Evolutionary conservation across 257 asterid species (phyloP).

Genomic region (Plectranthus barbatus): DNA sequence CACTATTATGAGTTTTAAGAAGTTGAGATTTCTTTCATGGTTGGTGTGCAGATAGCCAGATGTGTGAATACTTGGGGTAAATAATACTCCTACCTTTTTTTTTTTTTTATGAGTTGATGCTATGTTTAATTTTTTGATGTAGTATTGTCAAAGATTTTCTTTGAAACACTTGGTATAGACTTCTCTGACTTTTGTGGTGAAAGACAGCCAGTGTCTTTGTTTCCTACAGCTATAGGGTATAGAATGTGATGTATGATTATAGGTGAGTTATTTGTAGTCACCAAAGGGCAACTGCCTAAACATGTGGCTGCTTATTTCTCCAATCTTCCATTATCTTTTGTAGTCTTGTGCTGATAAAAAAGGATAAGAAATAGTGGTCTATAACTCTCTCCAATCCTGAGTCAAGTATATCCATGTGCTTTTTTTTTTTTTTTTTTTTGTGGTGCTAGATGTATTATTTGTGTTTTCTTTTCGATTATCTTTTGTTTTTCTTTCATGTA

Average conservation of each 20-base stretch:
- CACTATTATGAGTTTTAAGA: slow-evolving; percentile 15
- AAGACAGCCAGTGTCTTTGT: slow-evolving; percentile 6
- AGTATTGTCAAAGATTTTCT: slow-evolving; percentile 8
- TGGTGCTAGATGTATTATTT: neutral
- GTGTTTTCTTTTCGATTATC: neutral
- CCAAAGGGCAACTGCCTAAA: neutral
- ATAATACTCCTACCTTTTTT: neutral
- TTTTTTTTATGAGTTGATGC: slow-evolving; percentile 14
- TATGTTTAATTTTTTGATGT: slow-evolving; percentile 11
- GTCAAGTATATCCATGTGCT: neutral
- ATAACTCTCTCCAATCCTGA: neutral
- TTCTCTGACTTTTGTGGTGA: slow-evolving; percentile 16
- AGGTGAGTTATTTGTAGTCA: neutral
- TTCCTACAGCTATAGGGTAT: neutral
- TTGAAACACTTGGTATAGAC: slow-evolving; percentile 8
- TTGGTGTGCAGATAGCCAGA: slow-evolving; percentile 12
- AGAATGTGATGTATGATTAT: slow-evolving; percentile 22
- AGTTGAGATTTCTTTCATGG: neutral
- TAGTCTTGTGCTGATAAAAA: neutral
- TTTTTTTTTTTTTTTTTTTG: neutral
- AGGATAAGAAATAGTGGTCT: neutral
- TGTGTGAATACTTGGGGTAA: slow-evolving; percentile 6
- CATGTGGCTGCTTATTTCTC: slow-evolving; percentile 8
- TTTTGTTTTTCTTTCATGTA: neutral
- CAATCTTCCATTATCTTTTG: neutral